Base-by-base conservation (phyloP, 805 yeast species). In the Saturnispora kantuleensis region DNA sequence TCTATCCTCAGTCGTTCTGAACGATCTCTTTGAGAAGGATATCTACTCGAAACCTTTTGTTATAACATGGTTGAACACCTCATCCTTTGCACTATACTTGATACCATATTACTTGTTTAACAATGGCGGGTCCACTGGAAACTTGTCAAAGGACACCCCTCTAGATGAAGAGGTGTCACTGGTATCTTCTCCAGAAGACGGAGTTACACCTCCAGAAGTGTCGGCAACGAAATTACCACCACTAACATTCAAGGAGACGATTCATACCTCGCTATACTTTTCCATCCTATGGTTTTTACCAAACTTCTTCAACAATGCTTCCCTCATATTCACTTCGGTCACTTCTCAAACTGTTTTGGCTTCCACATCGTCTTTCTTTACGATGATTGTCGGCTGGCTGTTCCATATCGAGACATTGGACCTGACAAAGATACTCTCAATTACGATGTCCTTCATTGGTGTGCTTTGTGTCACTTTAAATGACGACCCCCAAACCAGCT, bases 331-430 rank as follows among this genome's bases (percentile, higher is more conserved):
- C 62, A 93, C 98, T 0, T 80, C 89, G 10, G 98, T 93, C 16
- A 94, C 95, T 2, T 82, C 93, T 11, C 97, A 94, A 56, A 93
- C 97, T 3, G 90, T 93, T 18, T 65, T 93, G 34, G 84, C 96
- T 13, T 84, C 96, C 32, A 89, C 97, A 0, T 82, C 95, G 5
- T 84, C 96, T 7, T 88, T 93, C 59, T 93, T 93, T 74, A 93
- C 98, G 0, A 70, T 93, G 34, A 53, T 89, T 1, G 73, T 90
- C 8, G 97, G 97, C 1, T 76, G 80, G 44, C 50, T 84, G 21
- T 79, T 79, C 47, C 68, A 79, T 29, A 76, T 88, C 1, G 97
- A 90, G 61, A 64, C 62, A 26, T 74, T 90, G 56, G 82, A 77
- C 53, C 56, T 60, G 13, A 67, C 73, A 39, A 93, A 90, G 58